Conservation (phyloP, 495 filamentous ascomycete genomes). For the Penicillium odoratum region DNA sequence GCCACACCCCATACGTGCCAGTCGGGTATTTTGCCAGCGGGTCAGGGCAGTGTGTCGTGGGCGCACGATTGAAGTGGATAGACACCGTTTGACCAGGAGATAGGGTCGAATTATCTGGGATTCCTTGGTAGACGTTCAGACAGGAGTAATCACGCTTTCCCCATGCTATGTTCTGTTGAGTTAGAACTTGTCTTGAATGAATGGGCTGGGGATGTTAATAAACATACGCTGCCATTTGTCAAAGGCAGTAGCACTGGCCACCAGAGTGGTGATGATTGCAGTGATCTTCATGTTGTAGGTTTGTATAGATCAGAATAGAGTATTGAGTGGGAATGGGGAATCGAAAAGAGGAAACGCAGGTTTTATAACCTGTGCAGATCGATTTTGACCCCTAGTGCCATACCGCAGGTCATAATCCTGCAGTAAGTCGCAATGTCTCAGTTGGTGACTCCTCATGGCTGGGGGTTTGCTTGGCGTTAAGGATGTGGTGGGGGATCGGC, state of each 20-base stretch:
- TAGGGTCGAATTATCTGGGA: conserved; percentile 37
- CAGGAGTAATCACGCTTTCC: conserved; percentile 43
- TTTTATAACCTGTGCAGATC: not conserved
- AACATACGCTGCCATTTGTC: conserved; percentile 40
- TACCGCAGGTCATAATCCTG: conserved; percentile 5
- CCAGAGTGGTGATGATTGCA: conserved; percentile 29
- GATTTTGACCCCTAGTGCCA: conserved; percentile 13
- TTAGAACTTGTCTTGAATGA: not conserved
- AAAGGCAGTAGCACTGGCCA: conserved; percentile 32
- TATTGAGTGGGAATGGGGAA: not conserved
- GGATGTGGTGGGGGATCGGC: conserved; percentile 16
- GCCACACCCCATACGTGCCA: conserved; percentile 29
- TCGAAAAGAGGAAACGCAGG: not conserved
- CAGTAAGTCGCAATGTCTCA: conserved; percentile 23
- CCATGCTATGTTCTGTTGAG: conserved; percentile 28
- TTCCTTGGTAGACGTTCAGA: conserved; percentile 39
- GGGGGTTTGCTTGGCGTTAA: conserved; percentile 18
- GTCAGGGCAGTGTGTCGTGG: conserved; percentile 28
- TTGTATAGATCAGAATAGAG: not conserved
- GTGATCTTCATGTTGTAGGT: conserved; percentile 35
- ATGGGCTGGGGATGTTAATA: not conserved
- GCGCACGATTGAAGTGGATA: conserved; percentile 34
- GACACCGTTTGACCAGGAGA: conserved; percentile 24
- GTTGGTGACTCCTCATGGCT: conserved; percentile 20
- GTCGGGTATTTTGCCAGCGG: conserved; percentile 25